Base-by-base conservation (phyloP, 2,329 filamentous ascomycete genomes). In the Penicillium sp. region DNA sequence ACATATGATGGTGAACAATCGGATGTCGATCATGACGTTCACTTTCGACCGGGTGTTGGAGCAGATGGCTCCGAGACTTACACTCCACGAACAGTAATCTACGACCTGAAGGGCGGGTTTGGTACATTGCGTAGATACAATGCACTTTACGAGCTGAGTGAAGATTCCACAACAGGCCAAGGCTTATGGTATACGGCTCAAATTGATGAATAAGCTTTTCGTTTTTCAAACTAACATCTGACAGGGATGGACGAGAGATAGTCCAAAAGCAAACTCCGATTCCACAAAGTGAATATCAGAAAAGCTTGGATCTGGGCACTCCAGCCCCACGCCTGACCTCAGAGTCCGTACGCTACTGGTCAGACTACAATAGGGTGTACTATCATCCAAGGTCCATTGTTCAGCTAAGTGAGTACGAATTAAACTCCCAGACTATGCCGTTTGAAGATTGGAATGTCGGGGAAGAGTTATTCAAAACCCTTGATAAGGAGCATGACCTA, bases 51-150 rank as follows among this genome's bases (percentile, higher is more conserved):
- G 0, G 94, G 94, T 3, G 72, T 95, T 56, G 91, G 88, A 19
- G 85, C 86, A 0, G 90, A 95, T 75, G 91, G 92, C 17, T 81
- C 85, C 7, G 94, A 99, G 63, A 99, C 94, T 0, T 99, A 89
- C 70, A 93, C 92, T 44, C 94, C 94, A 4, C 84, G 94, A 61
- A 91, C 92, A 0, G 79, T 99, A 56, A 89, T 99, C 56, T 99
- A 99, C 72, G 94, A 99, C 69, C 80, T 97, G 33, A 97, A 97
- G 72, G 90, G 91, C 30, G 90, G 89, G 0, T 97, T 97, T 75
- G 94, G 94, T 6, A 89, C 91, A 7, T 77, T 99, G 64, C 84
- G 87, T 64, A 91, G 92, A 75, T 87, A 92, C 61, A 97, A 96
- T 73, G 88, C 91, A 2, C 80, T 99, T 2, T 97, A 97, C 68